These are phyloP conservation scores for Colletotrichum lindemuthianum DNA, from an alignment of 2,329 filamentous ascomycete species.

Conservation along the genomic window DNA sequence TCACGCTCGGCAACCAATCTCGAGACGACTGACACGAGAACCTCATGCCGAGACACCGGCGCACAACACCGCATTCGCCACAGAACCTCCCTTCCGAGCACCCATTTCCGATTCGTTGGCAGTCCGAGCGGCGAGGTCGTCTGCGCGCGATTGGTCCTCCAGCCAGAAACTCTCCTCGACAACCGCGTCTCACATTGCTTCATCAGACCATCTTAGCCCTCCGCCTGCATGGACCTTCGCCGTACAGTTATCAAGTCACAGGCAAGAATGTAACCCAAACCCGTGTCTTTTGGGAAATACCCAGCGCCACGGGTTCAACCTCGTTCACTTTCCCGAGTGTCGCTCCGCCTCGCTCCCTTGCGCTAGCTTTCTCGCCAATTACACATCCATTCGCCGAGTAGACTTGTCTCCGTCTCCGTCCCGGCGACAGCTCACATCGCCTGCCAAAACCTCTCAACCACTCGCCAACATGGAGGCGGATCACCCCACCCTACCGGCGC, in stretches of 20 bases:
- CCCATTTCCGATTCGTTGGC: constrained; percentile 6
- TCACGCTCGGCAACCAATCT: background rate
- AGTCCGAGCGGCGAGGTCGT: constrained; percentile 13
- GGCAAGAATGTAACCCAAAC: background rate
- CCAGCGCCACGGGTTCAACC: too few species aligned
- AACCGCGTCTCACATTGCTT: constrained; percentile 5
- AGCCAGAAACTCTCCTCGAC: constrained; percentile 11
- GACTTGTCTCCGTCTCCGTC: background rate
- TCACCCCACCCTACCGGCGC: background rate
- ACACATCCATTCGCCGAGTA: too few species aligned
- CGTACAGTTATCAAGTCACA: background rate
- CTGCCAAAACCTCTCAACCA: too few species aligned
- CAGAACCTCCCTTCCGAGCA: background rate
- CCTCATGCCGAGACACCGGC: constrained; percentile 1
- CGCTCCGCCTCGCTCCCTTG: too few species aligned
- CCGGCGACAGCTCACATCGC: too few species aligned
- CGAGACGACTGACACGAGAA: background rate
- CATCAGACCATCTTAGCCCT: background rate
- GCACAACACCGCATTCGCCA: background rate
- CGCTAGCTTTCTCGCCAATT: too few species aligned
- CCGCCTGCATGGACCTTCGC: background rate
- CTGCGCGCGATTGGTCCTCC: constrained; percentile 1
- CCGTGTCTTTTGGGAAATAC: too few species aligned
- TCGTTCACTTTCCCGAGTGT: too few species aligned
- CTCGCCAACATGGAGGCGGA: constrained; percentile 15